Evolutionary conservation across 208 protist genomes (phyloP), one percentile per base, ranked within the genome.

Genomic region (Leishmania lainsoni): DNA sequence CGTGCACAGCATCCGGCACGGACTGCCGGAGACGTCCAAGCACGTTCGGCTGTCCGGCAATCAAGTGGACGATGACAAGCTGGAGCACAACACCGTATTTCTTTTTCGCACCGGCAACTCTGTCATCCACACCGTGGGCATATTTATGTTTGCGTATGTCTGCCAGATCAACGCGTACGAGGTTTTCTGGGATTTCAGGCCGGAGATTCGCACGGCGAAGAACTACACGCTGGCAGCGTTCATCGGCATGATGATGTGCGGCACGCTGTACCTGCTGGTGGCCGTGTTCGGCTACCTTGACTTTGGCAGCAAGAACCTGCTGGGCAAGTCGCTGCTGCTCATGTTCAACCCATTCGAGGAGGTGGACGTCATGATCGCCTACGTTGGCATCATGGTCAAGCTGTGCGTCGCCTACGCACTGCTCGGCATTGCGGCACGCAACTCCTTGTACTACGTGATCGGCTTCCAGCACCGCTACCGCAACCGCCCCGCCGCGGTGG

Each of bases 241-340:
- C 35, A 80, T 94, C 45, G 90, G 85, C 45, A 88, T 94, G 84
- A n/a, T 87, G 54, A 69, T 96, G 49, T 93, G 86, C 75, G 82
- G 80, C 48, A 79, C 76, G 12, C 75, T 96, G 12, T 94, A 94
- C 85, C 73, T 92, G 66, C 32, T 86, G 16, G 81, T 92, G 35
- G 83, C 74, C 42, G 76, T 94, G 48, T 92, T 94, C 68, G 92
- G 91, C 16, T 93, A 94, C 83, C 80, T 92, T 65, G 89, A 94
- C 76, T 96, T 96, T 84, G 88, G 83, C 52, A 72, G 63, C 59
- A 20, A 75, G 35, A 78, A 83, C 17, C 83, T 87, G 51, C 70
- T 70, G 2, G 68, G 75, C 76, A 90, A 87, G 29, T 91, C 88
- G 45, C 88, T 94, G 35, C 76, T 96, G 49, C 81, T 78, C 26